Conservation (phyloP, 805 yeast species). For the Isabelozyma pseudorhagii region DNA sequence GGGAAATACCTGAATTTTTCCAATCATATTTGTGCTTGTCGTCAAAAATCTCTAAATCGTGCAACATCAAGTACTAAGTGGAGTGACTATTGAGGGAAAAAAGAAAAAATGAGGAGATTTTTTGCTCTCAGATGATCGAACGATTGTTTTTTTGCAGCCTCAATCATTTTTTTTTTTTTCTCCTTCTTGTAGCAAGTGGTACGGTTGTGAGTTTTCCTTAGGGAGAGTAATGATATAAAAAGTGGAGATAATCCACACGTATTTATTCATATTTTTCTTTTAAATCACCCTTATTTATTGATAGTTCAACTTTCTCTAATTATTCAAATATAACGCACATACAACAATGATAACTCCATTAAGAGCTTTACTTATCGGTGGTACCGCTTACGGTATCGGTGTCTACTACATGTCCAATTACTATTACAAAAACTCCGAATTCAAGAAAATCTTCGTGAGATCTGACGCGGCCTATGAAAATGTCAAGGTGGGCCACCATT, state of each 20-base stretch:
- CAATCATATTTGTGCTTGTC: no score
- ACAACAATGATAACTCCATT: constrained; percentile 9
- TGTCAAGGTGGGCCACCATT: constrained; percentile 21
- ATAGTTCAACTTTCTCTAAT: neutral
- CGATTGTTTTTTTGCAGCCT: neutral
- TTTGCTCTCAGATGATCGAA: neutral
- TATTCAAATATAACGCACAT: neutral
- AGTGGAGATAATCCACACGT: neutral
- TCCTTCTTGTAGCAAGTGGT: neutral
- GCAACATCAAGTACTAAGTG: neutral
- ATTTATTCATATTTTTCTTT: neutral
- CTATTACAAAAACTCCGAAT: constrained; percentile 27
- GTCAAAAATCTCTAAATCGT: no score
- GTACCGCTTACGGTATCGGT: constrained; percentile 28
- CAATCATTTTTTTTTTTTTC: no score
- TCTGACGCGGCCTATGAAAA: constrained; percentile 26
- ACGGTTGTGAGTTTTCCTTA: neutral
- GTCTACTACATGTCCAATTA: constrained; percentile 29
- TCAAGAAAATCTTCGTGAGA: constrained; percentile 26
- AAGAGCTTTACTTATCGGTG: constrained; percentile 30
- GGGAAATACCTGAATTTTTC: neutral
- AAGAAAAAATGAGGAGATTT: neutral
- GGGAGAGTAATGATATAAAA: neutral
- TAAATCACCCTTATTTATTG: neutral
- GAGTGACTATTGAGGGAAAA: neutral